Base-by-base conservation (phyloP, 2,329 filamentous ascomycete genomes). In the Alternaria sp. region DNA sequence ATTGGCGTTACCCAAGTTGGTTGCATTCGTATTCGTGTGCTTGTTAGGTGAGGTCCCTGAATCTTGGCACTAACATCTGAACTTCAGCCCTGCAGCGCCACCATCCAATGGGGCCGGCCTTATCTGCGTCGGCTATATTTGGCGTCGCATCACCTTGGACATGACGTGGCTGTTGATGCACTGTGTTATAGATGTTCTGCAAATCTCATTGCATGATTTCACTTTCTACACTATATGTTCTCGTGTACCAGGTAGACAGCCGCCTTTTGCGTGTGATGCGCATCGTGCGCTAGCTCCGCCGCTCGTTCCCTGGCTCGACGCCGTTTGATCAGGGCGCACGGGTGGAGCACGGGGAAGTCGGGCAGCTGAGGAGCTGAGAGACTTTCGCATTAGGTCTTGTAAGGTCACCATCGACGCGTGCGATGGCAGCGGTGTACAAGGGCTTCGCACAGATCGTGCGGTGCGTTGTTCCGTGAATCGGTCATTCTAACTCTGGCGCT, bases 1-100 rank as follows among this genome's bases (percentile, higher is more conserved):
- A 62, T 57, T 64, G 54, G 58, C 52, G 70, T 67, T 63, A 54
- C 62, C 56, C 61, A 60, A 38, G 51, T 49, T 49, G 28, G 62
- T 67, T 61, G 66, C 59, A 51, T 63, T 41, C 61, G 68, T 62
- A n/a, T 63, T 62, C 62, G 63, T 70, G 63, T 69, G 61, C 61
- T 59, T 57, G 59, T 57, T 66, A 48, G 44, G 52, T 43, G 51
- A 56, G 58, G 64, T 67, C 65, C 63, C 66, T 65, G 64, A 54
- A 66, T 62, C 68, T 70, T 68, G 70, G 68, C 70, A 62, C 38
- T 54, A 51, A 57, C 62, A 56, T 49, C 51, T 59, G 44, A 38
- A n/a, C 46, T 41, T 56, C 43, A 52, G 53, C 38, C 40, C 48
- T 51, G 38, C 55, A 25, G 54, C 54, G 25, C 22, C 40, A 57